A percentile compares a stretch with the other conserved stretches of the same genome.
Conservation (phyloP, 2,329 filamentous ascomycete species). For the Sclerotinia subarctica region DNA sequence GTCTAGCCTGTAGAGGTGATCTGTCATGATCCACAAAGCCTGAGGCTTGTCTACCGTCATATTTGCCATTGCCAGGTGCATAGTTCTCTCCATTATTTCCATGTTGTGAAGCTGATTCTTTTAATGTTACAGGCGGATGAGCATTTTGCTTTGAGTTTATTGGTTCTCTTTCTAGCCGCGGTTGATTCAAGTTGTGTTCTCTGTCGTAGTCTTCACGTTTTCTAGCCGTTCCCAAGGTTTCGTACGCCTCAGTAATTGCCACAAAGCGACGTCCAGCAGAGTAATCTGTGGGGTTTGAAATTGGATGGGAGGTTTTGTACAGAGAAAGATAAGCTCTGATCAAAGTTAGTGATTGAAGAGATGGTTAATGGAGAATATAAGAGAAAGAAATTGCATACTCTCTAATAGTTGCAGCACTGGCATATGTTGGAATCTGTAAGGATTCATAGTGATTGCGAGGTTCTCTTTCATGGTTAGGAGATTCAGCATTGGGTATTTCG, state of each 20-base stretch:
- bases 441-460: neutral
- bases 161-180: neutral
- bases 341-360: too few species aligned
- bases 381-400: neutral
- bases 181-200: neutral
- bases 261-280: neutral
- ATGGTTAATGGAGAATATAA: too few species aligned
- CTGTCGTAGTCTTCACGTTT: neutral
- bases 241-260: neutral
- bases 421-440: neutral
- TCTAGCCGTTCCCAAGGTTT: neutral
- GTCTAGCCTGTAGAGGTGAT: too few species aligned
- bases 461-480: too few species aligned
- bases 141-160: too few species aligned
- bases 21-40: too few species aligned
- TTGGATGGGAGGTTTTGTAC: neutral
- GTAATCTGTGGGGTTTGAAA: neutral
- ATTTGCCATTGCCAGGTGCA: too few species aligned
- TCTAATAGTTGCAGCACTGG: neutral
- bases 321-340: neutral
- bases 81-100: too few species aligned
- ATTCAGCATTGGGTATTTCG: too few species aligned
- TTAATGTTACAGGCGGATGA: too few species aligned
- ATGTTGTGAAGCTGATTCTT: too few species aligned
- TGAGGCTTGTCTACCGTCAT: too few species aligned